Evolutionary conservation across 257 asterid genomes (phyloP).

Genomic region (Paulownia fortunei): DNA sequence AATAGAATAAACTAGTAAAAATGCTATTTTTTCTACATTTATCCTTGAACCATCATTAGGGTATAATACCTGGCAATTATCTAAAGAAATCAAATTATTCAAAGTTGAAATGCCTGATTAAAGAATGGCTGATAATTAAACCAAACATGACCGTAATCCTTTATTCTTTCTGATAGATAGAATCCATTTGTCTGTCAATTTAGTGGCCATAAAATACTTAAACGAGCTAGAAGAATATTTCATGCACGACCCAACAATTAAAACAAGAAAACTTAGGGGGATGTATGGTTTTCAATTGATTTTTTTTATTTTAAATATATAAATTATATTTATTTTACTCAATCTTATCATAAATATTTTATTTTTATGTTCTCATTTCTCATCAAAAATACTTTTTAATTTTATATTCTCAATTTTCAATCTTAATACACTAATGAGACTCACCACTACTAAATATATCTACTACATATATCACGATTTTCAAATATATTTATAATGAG

Average conservation of each 20-base stretch:
- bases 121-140: constrained; percentile 1
- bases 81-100: neutral
- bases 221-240: neutral
- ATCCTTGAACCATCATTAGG: neutral
- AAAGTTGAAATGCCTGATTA: neutral
- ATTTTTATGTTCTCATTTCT: too few species aligned
- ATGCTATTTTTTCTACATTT: neutral
- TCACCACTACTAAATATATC: too few species aligned
- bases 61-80: neutral
- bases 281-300: too few species aligned
- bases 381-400: too few species aligned
- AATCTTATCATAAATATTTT: too few species aligned
- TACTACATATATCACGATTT: too few species aligned
- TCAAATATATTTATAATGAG: too few species aligned
- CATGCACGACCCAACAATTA: neutral
- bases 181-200: neutral
- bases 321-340: too few species aligned
- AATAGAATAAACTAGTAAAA: neutral
- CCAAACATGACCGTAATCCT: neutral
- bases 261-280: too few species aligned
- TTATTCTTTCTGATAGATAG: constrained; percentile 1
- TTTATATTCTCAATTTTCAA: too few species aligned
- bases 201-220: constrained; percentile 4
- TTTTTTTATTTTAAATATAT: too few species aligned
- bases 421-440: too few species aligned